Conservation (phyloP, 176 grass and related monocot genomes). For the Tuctoria greenei region DNA sequence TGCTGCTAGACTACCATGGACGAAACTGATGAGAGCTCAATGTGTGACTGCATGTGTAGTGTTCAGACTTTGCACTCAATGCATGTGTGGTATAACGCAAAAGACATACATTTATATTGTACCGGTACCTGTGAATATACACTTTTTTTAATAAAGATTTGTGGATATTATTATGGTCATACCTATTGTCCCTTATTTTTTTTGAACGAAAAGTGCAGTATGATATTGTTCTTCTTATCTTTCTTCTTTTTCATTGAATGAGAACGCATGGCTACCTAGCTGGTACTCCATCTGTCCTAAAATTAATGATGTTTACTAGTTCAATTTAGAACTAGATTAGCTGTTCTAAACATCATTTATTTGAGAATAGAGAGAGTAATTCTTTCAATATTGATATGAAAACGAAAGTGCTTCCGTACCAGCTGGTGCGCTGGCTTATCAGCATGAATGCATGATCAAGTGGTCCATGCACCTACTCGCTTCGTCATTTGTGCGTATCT, state of each 20-base stretch:
- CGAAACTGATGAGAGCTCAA: slow-evolving; percentile 27
- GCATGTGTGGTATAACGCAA: slow-evolving; percentile 29
- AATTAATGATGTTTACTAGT: no score
- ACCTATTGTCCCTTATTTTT: neutral
- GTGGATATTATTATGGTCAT: slow-evolving; percentile 19
- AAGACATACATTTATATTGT: slow-evolving; percentile 21
- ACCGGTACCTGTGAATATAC: slow-evolving; percentile 35
- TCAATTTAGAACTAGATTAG: no score
- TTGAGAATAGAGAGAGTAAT: no score
- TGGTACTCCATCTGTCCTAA: slow-evolving; percentile 35
- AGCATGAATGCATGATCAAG: slow-evolving; percentile 42
- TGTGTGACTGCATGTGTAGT: slow-evolving; percentile 39
- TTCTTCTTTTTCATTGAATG: neutral
- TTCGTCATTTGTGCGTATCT: slow-evolving; percentile 29
- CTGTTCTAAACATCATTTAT: no score
- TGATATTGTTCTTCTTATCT: neutral
- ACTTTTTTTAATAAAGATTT: slow-evolving; percentile 16
- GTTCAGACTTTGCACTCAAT: slow-evolving; percentile 32
- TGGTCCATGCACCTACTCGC: slow-evolving; percentile 39
- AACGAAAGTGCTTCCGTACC: slow-evolving; percentile 31
- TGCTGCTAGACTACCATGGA: slow-evolving; percentile 60
- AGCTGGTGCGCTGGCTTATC: slow-evolving; percentile 34
- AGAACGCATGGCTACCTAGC: neutral
- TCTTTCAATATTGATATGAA: no score
- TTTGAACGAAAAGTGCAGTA: neutral